Evolutionary conservation across 2,329 filamentous ascomycete species (phyloP).

Genomic region (Dothideomycetes sp.): DNA sequence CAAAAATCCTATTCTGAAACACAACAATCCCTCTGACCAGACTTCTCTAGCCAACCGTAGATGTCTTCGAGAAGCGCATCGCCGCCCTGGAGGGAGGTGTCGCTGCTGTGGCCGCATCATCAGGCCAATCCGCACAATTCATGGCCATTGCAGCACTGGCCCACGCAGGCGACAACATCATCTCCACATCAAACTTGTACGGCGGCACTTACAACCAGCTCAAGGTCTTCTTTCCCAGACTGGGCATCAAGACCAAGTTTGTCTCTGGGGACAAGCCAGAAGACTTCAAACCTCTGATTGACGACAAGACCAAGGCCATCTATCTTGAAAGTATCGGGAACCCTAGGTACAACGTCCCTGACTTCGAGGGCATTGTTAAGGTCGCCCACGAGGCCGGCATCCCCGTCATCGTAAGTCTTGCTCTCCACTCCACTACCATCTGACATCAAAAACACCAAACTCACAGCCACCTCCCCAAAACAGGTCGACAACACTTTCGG

Average conservation of each 20-base stretch:
- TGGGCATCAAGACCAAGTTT: slow-evolving; percentile 84
- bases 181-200: slow-evolving; percentile 83
- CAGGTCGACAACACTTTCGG: slow-evolving; percentile 92
- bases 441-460: slow-evolving; percentile 14
- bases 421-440: slow-evolving; percentile 53
- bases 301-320: slow-evolving; percentile 86
- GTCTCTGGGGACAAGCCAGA: slow-evolving; percentile 68
- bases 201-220: slow-evolving; percentile 96
- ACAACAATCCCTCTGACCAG: background rate
- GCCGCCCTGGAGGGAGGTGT: slow-evolving; percentile 91
- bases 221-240: slow-evolving; percentile 78
- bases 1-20: background rate
- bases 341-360: slow-evolving; percentile 84
- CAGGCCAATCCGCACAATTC: slow-evolving; percentile 86
- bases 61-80: slow-evolving; percentile 92
- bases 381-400: slow-evolving; percentile 58
- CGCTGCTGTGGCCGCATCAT: slow-evolving; percentile 72
- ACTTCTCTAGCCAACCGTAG: slow-evolving; percentile 69
- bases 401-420: slow-evolving; percentile 39
- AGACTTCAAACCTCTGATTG: slow-evolving; percentile 72
- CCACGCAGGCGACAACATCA: slow-evolving; percentile 81
- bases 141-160: slow-evolving; percentile 80
- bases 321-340: slow-evolving; percentile 92
- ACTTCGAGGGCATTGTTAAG: slow-evolving; percentile 77
- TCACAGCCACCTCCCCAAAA: slow-evolving; percentile 1